Base-by-base conservation (phyloP, 352 stramenopile genomes). In the Blastocystis sp. region DNA sequence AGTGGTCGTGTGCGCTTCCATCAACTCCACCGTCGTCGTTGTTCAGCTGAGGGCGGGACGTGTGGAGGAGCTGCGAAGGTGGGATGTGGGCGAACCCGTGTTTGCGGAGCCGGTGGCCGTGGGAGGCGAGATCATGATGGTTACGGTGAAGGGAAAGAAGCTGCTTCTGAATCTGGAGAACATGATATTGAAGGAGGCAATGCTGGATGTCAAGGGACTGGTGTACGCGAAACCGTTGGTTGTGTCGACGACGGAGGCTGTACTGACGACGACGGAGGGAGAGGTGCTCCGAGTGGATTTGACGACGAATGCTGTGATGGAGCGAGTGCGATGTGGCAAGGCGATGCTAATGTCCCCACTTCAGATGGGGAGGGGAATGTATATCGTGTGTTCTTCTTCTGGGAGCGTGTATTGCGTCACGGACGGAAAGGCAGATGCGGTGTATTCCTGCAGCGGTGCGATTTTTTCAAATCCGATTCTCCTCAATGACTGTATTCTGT, bases 391-490 rank as follows among this genome's bases (percentile, higher is more conserved):
- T 71, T 38, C 34, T 40, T n/a, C 43, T 24, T 48, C 24, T 43
- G 40, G 24, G 48, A 43, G 24, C 24, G 3, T 9, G 4, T 21
- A 2, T n/a, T n/a, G 4, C 52, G 19, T 21, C 19, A 0, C 52
- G 52, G 10, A 34, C 28, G 28, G 28, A 34, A 34, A 34, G 28
- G 28, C 28, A 34, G 28, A 34, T 34, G 28, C 28, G 28, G 28
- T 34, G 28, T 34, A 34, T 61, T 10, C 52, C 52, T 71, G 64
- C 48, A 38, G 64, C 7, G 24, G 43, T 3, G 24, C 64, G 3
- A 71, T 71, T 43, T 71, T 71, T 14, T 71, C 64, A 38, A 21
- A 38, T 52, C 64, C 64, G 3, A 24, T 71, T 38, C 24, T 71
- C 14, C 24, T 71, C 24, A 0, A 71, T 38, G 24, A 71, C 6